Percentiles rank a stretch among this genome's conserved stretches.
Conservation (phyloP, 2,329 filamentous ascomycete species). For the Pyricularia grisea region DNA sequence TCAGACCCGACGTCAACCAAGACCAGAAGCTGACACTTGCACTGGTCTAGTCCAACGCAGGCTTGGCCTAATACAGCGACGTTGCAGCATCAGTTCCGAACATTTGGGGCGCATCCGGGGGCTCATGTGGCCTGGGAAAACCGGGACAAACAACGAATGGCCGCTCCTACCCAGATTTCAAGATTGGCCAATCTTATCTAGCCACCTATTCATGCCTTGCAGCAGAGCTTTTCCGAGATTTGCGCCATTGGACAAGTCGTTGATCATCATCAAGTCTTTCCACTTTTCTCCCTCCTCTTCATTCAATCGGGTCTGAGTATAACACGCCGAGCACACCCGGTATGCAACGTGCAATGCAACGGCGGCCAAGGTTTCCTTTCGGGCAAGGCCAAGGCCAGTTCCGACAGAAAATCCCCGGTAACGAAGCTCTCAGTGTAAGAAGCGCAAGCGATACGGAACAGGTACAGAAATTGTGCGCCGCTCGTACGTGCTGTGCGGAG, state of each 20-base stretch:
- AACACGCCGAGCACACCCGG: neutral
- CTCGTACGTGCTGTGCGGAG: neutral
- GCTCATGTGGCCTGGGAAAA: neutral
- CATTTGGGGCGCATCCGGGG: neutral
- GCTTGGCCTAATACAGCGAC: neutral
- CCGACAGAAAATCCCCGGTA: neutral
- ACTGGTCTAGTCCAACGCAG: neutral
- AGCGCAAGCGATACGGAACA: neutral
- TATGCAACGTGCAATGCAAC: neutral
- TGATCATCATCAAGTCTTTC: neutral
- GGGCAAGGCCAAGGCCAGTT: neutral
- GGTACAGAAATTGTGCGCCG: neutral
- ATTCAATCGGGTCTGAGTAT: neutral
- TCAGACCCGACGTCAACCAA: neutral
- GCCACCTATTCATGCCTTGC: neutral
- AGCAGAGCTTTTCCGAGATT: neutral
- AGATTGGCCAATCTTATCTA: neutral
- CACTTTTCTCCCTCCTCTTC: neutral
- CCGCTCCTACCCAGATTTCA: neutral
- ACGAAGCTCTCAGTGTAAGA: neutral
- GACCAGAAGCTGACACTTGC: neutral
- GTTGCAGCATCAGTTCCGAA: neutral
- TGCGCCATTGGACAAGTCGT: neutral
- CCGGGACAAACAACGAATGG: neutral
- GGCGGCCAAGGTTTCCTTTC: neutral